Evolutionary conservation across 805 yeast genomes (phyloP).

Genomic region (Spathaspora girioi): DNA sequence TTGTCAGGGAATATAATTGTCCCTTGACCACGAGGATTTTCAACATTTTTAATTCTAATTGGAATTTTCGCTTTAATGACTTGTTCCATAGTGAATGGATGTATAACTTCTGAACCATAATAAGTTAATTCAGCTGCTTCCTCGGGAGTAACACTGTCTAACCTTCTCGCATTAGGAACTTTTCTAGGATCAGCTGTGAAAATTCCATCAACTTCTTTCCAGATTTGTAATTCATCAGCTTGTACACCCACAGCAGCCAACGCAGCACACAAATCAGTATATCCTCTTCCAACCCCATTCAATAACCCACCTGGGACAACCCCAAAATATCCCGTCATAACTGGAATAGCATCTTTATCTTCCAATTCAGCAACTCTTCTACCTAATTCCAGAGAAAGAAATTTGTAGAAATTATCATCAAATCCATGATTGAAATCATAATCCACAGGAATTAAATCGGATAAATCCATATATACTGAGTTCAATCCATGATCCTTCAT

Average conservation of each 20-base stretch:
- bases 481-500: slow-evolving; percentile 79
- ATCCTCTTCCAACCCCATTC: slow-evolving; percentile 94
- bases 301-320: slow-evolving; percentile 92
- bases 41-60: slow-evolving; percentile 93
- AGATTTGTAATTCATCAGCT: slow-evolving; percentile 93
- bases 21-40: slow-evolving; percentile 89
- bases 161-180: slow-evolving; percentile 81
- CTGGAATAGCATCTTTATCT: slow-evolving; percentile 63
- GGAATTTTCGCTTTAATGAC: slow-evolving; percentile 95
- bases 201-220: slow-evolving; percentile 99
- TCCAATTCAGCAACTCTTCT: slow-evolving; percentile 39
- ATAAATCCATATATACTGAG: slow-evolving; percentile 76
- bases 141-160: slow-evolving; percentile 91
- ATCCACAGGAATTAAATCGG: slow-evolving; percentile 64
- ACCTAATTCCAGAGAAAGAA: slow-evolving; percentile 51
- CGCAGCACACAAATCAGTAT: slow-evolving; percentile 97
- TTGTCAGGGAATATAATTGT: slow-evolving; percentile 93
- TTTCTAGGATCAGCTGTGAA: slow-evolving; percentile 98
- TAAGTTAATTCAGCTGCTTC: slow-evolving; percentile 98
- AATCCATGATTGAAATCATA: slow-evolving; percentile 55
- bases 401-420: slow-evolving; percentile 62
- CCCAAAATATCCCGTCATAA: slow-evolving; percentile 94
- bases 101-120: slow-evolving; percentile 97
- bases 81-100: slow-evolving; percentile 99
- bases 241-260: slow-evolving; percentile 86